Evolutionary conservation across 2,329 filamentous ascomycete genomes (phyloP).

Genomic region (Didymella pomorum): DNA sequence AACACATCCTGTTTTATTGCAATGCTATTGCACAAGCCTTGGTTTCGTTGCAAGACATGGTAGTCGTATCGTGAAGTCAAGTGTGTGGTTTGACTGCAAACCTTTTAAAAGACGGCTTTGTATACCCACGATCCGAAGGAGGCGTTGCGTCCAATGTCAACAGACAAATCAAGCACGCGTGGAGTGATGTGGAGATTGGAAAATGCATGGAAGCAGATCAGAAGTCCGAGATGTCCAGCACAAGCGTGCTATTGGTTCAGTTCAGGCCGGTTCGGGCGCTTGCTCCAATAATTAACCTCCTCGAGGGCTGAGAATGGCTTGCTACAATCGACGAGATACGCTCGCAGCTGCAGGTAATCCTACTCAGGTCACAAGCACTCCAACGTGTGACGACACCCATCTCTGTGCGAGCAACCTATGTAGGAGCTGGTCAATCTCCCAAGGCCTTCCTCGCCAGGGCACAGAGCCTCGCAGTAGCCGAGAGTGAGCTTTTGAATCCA

Average conservation of each 20-base stretch:
- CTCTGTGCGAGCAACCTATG: background rate
- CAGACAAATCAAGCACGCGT: background rate
- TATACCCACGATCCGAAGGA: background rate
- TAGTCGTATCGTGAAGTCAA: background rate
- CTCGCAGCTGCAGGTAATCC: background rate
- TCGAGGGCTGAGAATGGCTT: background rate
- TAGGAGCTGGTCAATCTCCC: too few relatives aligned
- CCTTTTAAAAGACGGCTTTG: background rate
- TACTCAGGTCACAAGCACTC: background rate
- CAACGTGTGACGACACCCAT: background rate
- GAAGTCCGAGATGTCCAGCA: background rate
- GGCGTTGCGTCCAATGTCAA: background rate
- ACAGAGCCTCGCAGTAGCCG: background rate
- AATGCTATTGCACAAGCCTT: background rate
- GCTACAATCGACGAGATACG: background rate
- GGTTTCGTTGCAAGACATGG: background rate
- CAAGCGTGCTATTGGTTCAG: background rate
- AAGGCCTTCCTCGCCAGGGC: background rate
- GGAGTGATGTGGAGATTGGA: background rate
- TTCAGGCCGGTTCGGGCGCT: background rate
- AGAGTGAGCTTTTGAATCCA: background rate
- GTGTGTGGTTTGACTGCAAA: background rate
- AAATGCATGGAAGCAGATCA: background rate
- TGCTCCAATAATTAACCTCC: background rate
- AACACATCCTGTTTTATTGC: background rate